Percentiles rank a stretch among this genome's conserved stretches.
Conservation (phyloP, 805 yeast genomes). For the Lipomyces lipofer region DNA sequence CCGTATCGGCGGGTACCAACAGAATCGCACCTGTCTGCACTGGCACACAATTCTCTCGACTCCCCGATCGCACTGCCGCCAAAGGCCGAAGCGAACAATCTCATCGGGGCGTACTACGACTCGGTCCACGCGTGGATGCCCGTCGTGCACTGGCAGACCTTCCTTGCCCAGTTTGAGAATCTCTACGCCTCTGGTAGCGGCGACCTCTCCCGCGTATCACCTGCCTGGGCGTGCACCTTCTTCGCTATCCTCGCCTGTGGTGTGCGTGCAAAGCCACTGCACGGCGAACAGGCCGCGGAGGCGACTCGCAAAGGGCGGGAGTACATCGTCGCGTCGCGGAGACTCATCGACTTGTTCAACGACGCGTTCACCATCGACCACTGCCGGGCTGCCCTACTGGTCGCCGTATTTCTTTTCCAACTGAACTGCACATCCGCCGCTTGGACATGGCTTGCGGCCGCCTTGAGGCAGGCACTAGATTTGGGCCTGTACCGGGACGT, state of each 20-base stretch:
- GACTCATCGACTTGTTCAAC: conserved; percentile 22
- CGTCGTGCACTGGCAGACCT: conserved; percentile 34
- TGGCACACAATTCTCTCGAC: not conserved
- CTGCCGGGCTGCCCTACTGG: conserved; percentile 30
- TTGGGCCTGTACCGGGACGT: conserved; percentile 25
- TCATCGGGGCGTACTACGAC: conserved; percentile 29
- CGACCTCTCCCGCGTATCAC: conserved; percentile 11
- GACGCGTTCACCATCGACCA: conserved; percentile 29
- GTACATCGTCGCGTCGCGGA: conserved; percentile 12
- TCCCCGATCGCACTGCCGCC: conserved; percentile 25
- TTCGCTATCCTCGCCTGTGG: conserved; percentile 36
- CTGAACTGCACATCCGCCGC: conserved; percentile 31
- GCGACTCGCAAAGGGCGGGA: conserved; percentile 21
- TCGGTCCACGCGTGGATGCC: conserved; percentile 36
- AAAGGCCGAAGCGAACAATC: conserved; percentile 22
- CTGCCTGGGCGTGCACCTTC: conserved; percentile 30
- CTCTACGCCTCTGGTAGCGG: conserved; percentile 21
- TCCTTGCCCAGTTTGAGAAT: conserved; percentile 20
- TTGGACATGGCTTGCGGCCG: conserved; percentile 33
- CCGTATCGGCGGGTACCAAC: conserved; percentile 15
- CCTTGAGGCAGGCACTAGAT: conserved; percentile 30
- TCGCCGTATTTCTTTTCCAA: conserved; percentile 32
- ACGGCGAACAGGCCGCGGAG: conserved; percentile 20
- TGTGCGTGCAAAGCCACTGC: conserved; percentile 26
- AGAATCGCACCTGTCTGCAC: conserved; percentile 1